Percentiles rank a stretch among this genome's conserved stretches.
These are phyloP conservation scores for Candida sp. DNA, from an alignment of 1,139 yeast species.

Conservation along the genomic window DNA sequence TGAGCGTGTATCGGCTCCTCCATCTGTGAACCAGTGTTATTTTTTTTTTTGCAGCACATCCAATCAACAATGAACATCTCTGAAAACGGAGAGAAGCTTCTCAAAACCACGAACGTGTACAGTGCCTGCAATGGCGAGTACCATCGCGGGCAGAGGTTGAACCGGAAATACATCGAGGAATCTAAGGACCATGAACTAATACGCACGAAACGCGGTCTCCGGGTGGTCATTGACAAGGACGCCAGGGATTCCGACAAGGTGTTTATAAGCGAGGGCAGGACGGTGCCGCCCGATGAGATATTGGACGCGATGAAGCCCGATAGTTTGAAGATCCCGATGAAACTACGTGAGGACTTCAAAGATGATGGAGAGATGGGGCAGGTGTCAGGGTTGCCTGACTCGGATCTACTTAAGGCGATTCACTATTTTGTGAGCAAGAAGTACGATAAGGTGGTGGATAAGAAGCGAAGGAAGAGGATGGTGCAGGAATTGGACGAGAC, in stretches of 20 bases:
- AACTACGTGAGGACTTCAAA: constrained; percentile 31
- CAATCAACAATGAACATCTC: not conserved
- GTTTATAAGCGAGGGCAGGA: constrained; percentile 24
- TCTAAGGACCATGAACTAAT: constrained; percentile 22
- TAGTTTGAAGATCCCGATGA: constrained; percentile 38
- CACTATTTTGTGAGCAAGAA: constrained; percentile 53
- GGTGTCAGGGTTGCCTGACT: constrained; percentile 59
- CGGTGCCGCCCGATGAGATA: constrained; percentile 45
- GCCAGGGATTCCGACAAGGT: constrained; percentile 34
- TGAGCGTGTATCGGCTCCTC: no score
- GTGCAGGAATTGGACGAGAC: constrained; percentile 49
- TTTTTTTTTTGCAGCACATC: not conserved
- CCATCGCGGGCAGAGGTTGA: constrained; percentile 9
- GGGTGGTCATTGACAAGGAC: constrained; percentile 28
- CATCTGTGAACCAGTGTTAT: not conserved
- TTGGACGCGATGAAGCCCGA: constrained; percentile 30
- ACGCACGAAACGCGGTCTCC: constrained; percentile 12
- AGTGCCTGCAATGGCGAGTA: constrained; percentile 19
- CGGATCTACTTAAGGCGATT: constrained; percentile 54
- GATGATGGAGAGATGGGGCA: constrained; percentile 25
- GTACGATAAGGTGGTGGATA: constrained; percentile 16
- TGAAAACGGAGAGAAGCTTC: not conserved
- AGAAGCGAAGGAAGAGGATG: constrained; percentile 13
- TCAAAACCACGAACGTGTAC: constrained; percentile 17
- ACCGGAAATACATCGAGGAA: constrained; percentile 14